These are phyloP conservation scores for Lipomyces mesembrius DNA, from an alignment of 805 yeast species.

Conservation along the genomic window DNA sequence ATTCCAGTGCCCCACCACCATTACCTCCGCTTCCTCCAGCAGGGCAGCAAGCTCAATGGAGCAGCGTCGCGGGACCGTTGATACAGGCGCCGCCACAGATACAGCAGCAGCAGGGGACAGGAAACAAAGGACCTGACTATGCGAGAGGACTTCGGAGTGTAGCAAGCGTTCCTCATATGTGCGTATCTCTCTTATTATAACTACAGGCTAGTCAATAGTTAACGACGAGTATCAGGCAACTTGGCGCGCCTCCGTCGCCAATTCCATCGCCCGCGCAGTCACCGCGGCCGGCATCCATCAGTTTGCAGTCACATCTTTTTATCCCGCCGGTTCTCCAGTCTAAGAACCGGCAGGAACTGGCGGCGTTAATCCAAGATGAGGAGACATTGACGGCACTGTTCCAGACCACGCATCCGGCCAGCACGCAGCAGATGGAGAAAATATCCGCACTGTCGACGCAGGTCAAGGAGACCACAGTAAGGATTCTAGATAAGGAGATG, in stretches of 20 bases:
- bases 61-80: neutral
- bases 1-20: neutral
- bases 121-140: neutral
- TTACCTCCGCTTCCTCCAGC: neutral
- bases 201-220: neutral
- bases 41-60: neutral
- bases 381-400: constrained; percentile 12
- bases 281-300: neutral
- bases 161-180: neutral
- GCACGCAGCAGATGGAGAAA: constrained; percentile 7
- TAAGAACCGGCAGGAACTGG: constrained; percentile 24
- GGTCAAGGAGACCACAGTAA: constrained; percentile 16
- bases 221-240: neutral
- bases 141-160: neutral
- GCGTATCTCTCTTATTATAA: neutral
- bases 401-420: constrained; percentile 28
- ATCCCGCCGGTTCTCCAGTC: constrained; percentile 17
- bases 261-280: constrained; percentile 5
- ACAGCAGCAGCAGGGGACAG: constrained; percentile 5
- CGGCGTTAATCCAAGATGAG: constrained; percentile 17
- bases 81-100: neutral
- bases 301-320: constrained; percentile 5
- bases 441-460: constrained; percentile 14
- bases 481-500: constrained; percentile 16
- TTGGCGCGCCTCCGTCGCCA: constrained; percentile 5